Evolutionary conservation across 2,329 filamentous ascomycete genomes (phyloP), one percentile per base, ranked within the genome.

Genomic region (Bisporella sp.): DNA sequence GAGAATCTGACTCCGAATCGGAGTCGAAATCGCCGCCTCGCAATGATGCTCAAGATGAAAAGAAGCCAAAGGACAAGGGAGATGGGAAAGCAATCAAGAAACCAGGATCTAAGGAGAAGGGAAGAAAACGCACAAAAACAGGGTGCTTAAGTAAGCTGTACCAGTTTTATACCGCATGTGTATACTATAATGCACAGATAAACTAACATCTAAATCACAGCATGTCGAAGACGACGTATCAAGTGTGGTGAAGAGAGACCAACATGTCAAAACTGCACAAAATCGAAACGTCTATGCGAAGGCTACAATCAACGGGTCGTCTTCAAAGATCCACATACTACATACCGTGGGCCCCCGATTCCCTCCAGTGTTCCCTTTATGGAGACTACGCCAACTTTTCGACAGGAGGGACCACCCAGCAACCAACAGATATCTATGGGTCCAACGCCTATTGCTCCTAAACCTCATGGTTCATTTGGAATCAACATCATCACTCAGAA

Each of bases 191-290:
- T 42, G 30, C 21, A 21, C 21, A 21, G 21, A 21, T 21, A 21
- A 21, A 21, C 44, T 47, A 30, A 13, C 13, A 47, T 8, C 43
- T 12, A 30, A 11, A 40, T 31, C 39, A 31, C 48, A 91, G 87
- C 93, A 51, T 99, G 93, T 70, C 86, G 93, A 56, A 92, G 88
- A 70, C 85, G 93, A 48, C 87, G 93, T 55, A 97, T 99, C 69
- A 99, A 97, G 70, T 99, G 93, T 68, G 93, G 93, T 55, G 93
- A 97, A 67, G 88, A 89, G 62, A 80, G 85, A 46, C 89, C 89
- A 30, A 85, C 49, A 31, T 93, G 89, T 69, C 82, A 78, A 62
- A 95, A 95, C 64, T 95, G 89, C 69, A 82, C 87, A 71, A 93
- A 92, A 64, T 92, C 87, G 13, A 92, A 91, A 68, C 79, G 89